Conservation (phyloP, 306 rosid genomes). For the Ceratonia siliqua region DNA sequence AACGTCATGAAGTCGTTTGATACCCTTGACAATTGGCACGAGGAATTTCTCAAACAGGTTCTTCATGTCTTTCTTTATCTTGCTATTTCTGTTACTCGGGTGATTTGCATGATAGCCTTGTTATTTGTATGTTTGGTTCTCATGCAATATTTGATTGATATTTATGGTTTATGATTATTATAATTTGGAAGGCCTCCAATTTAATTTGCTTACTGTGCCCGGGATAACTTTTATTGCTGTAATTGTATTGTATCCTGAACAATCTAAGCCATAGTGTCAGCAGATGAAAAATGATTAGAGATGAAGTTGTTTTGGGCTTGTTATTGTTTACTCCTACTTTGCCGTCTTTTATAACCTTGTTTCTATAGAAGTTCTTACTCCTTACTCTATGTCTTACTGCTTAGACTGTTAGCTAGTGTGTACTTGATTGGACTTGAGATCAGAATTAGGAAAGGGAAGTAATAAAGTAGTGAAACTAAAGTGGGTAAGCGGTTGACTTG, state of each 20-base stretch:
- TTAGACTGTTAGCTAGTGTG: background rate
- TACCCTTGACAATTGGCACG: constrained; percentile 93
- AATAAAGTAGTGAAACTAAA: background rate
- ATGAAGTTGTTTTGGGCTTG: background rate
- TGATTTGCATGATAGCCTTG: constrained; percentile 2
- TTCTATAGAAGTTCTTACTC: background rate
- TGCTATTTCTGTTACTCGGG: background rate
- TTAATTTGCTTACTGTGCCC: background rate
- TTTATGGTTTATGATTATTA: background rate
- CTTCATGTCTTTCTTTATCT: constrained; percentile 4
- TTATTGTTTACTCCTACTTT: background rate
- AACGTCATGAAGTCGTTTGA: constrained; percentile 91
- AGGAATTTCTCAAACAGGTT: constrained; percentile 96
- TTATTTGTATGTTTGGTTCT: background rate
- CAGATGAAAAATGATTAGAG: background rate
- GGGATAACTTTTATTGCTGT: background rate
- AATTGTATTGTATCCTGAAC: background rate
- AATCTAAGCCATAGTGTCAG: background rate
- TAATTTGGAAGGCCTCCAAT: background rate
- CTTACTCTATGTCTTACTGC: constrained; percentile 4
- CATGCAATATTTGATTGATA: background rate
- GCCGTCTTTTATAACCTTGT: background rate
- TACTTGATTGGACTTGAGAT: background rate
- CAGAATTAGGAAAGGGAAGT: background rate
- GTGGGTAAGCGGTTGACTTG: background rate